Evolutionary conservation across 2,329 filamentous ascomycete species (phyloP).

Genomic region (Cordyceps fumosorosea): DNA sequence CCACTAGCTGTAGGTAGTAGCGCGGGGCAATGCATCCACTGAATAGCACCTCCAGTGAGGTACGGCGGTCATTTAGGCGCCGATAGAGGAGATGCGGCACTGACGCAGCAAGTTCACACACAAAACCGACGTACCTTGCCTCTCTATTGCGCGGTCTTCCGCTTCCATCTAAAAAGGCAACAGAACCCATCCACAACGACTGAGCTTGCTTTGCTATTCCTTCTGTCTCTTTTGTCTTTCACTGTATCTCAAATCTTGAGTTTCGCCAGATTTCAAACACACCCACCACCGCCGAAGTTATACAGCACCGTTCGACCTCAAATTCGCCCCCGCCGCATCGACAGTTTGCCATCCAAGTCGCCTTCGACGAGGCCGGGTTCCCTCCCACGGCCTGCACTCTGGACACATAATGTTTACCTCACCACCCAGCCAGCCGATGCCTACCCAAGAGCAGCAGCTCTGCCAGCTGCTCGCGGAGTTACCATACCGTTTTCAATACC

Average conservation of each 20-base stretch:
- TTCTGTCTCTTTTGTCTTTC: neutral
- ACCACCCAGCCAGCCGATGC: conserved; percentile 48
- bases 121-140: neutral
- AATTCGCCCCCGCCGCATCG: conserved; percentile 1
- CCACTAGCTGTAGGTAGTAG: too few species aligned
- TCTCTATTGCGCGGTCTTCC: neutral
- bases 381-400: neutral
- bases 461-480: conserved; percentile 75
- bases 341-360: neutral
- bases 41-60: neutral
- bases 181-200: neutral
- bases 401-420: conserved; percentile 15
- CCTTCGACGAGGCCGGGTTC: neutral
- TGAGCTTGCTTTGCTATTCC: neutral
- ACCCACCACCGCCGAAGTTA: neutral
- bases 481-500: conserved; percentile 65
- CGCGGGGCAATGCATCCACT: conserved; percentile 3
- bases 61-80: too few species aligned
- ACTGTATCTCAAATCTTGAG: neutral
- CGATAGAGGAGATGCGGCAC: too few species aligned
- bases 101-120: neutral
- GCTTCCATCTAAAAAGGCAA: conserved; percentile 2
- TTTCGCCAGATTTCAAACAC: neutral
- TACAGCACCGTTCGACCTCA: neutral
- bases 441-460: conserved; percentile 72